Base-by-base conservation (phyloP, 1,284 basidiomycete species). In the Veloporphyrellus conicus region DNA sequence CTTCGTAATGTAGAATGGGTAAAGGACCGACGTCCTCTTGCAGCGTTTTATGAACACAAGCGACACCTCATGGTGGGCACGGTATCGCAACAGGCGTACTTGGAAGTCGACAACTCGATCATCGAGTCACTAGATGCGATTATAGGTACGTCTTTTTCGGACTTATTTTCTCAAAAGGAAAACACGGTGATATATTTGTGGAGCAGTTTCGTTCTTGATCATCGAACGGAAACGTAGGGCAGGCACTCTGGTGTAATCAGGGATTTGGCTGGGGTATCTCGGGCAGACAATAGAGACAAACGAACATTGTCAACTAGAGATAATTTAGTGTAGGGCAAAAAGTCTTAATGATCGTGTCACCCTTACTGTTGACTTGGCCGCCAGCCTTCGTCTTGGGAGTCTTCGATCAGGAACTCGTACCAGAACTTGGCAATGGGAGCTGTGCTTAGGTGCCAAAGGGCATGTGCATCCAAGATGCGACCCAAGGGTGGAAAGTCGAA, bases 361-460 rank as follows among this genome's bases (percentile, higher is more conserved):
- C 20, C 53, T 54, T 46, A 66, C 62, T 45, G 57, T 44, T 47
- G 38, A 29, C 20, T 43, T 43, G 53, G 68, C 44, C 72, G 68
- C 79, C 79, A 82, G 43, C 73, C 72, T 11, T 65, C 60, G 54
- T 89, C 84, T 41, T 72, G 67, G 2, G 87, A 74, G 64, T 93
- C 90, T 52, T 78, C 64, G 5, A 87, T 61, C 32, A 93, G 64
- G 61, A 93, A 94, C 15, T 76, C 70, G 59, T 93, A 99, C 95
- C 95, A 99, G 48, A 80, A 74, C 42, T 77, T 63, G 3, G 84
- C 80, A 40, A 99, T 79, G 0, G 89, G 89, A 1, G 81, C 85
- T 0, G 95, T 99, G 3, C 83, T 79, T 3, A 89, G 71, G 70
- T 99, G 96, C 96, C 96, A 99, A 11, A 98, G 70, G 4, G 93